Percentiles rank a stretch among this genome's conserved stretches.
Evolutionary conservation across 257 asterid genomes (phyloP).

Genomic region (Solanum bukasovii): DNA sequence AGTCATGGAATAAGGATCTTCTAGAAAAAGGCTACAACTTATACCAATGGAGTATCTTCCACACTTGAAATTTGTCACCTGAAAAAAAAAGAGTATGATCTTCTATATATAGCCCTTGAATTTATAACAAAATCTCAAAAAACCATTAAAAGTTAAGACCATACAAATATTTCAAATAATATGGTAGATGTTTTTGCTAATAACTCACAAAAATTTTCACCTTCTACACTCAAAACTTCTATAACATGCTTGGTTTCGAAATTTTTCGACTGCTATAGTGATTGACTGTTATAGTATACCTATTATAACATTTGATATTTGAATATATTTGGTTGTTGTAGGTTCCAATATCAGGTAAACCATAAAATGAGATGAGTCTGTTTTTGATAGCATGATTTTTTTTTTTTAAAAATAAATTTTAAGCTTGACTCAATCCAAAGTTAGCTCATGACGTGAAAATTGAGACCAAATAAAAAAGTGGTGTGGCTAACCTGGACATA

Average conservation of each 20-base stretch:
- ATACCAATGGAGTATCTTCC: constrained; percentile 68
- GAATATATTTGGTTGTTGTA: not conserved
- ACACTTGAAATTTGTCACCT: constrained; percentile 68
- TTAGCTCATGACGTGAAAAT: not conserved
- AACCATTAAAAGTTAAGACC: not conserved
- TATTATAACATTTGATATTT: not conserved
- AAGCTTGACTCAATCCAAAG: not conserved
- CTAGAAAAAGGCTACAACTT: constrained; percentile 52
- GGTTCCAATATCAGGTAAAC: not conserved
- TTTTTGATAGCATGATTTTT: not conserved
- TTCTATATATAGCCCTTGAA: not conserved
- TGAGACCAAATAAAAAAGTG: no score
- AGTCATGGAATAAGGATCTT: constrained; percentile 43
- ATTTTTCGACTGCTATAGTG: not conserved
- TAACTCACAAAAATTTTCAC: not conserved
- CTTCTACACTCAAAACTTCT: not conserved
- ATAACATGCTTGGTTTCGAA: not conserved
- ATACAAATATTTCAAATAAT: not conserved
- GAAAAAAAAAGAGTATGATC: not conserved
- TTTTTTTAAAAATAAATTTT: not conserved
- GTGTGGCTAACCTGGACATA: constrained; percentile 51
- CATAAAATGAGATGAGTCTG: not conserved
- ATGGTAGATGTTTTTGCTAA: not conserved
- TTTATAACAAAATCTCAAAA: not conserved
- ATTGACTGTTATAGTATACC: not conserved